Conservation (phyloP, 805 yeast species). For the Metschnikowia cubensis region DNA sequence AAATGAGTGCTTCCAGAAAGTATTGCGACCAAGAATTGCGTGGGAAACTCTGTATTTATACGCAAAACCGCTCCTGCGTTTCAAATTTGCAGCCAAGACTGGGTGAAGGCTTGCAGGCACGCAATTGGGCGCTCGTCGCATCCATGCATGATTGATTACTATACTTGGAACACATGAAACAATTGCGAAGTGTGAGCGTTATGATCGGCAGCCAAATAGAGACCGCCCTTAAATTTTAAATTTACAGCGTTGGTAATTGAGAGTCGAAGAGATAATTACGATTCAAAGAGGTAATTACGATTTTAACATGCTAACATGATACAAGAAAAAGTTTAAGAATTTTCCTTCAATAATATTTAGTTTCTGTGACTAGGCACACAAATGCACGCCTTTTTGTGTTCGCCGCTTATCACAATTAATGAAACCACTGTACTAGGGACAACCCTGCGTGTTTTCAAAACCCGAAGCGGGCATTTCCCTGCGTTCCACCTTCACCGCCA, state of each 20-base stretch:
- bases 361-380: background rate
- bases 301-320: background rate
- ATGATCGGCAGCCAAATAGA: background rate
- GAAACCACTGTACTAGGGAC: background rate
- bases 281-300: background rate
- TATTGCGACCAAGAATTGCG: background rate
- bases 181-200: background rate
- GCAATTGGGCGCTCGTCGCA: slow-evolving; percentile 4
- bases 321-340: background rate
- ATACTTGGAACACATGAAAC: slow-evolving; percentile 1
- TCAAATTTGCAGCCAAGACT: slow-evolving; percentile 15
- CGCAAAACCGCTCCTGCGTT: slow-evolving; percentile 6
- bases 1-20: background rate
- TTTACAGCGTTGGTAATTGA: too few relatives aligned
- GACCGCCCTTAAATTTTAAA: background rate
- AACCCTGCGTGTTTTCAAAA: slow-evolving; percentile 2
- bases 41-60: slow-evolving; percentile 8
- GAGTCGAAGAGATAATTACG: too few relatives aligned
- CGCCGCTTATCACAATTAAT: background rate
- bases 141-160: background rate
- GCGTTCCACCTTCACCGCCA: slow-evolving; percentile 12
- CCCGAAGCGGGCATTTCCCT: slow-evolving; percentile 16
- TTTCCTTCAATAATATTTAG: background rate
- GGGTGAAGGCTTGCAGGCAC: slow-evolving; percentile 2
- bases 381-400: background rate